Base-by-base conservation (phyloP, 805 yeast genomes). In the Ogataea henricii region DNA sequence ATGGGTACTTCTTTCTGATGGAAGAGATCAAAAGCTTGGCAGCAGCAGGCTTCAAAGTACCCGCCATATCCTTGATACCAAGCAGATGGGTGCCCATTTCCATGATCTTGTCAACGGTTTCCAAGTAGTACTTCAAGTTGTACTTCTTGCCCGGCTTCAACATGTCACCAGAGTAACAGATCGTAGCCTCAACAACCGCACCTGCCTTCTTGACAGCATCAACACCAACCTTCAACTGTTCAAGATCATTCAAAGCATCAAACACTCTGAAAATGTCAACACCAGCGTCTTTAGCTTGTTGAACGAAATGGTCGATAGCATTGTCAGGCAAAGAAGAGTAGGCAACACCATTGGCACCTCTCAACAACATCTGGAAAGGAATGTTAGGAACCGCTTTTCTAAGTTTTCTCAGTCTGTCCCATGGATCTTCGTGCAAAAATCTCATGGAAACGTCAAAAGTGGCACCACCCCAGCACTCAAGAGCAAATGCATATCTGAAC, bases 401-500 rank as follows among this genome's bases (percentile, higher is more conserved):
- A 70, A 94, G 76, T 70, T 82, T 79, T 69, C 96, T 82, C 69
- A 94, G 79, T 72, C 99, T 83, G 51, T 81, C 96, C 99, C 99
- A 94, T 57, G 99, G 99, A 69, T 91, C 97, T 77, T 94, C 99
- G 70, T 92, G 89, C 63, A 94, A 78, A 80, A 94, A 94, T 72
- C 99, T 83, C 98, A 94, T 91, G 46, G 96, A 87, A 46, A 94
- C 99, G 66, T 94, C 99, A 63, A 94, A 94, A 32, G 99, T 94
- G 46, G 99, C 99, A 72, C 99, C 99, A 73, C 99, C 99, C 99
- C 99, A 94, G 77, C 99, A 94, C 74, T 94, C 99, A 46, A 94
- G 76, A 16, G 99, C 94, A 69, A 90, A 94, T 3, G 96, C 96
- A 54, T 92, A 91, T 56, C 85, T 71, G 59, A 90, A 73, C 17